Evolutionary conservation across 2,329 filamentous ascomycete species (phyloP), one percentile per base, ranked within the genome.

Genomic region (Cladosporium oxysporum): DNA sequence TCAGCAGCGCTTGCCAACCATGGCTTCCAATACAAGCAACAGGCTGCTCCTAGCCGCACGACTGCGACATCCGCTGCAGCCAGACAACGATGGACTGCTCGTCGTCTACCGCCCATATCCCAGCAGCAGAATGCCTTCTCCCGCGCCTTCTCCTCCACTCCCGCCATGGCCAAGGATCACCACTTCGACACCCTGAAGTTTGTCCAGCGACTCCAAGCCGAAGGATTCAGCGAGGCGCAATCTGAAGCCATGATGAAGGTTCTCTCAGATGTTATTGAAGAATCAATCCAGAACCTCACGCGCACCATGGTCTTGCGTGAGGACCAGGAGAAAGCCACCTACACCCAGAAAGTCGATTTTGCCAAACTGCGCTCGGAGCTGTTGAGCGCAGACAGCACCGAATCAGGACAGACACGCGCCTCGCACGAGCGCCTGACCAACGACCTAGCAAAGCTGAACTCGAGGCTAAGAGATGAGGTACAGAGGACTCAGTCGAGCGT

Each of bases 121-220:
- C 47, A 62, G 47, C 64, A 53, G 12, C 53, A 65, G 16, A 41
- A 63, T 57, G 41, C 57, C 58, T 33, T 28, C 37, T 14, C 21
- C 44, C 75, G 79, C 62, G 63, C 70, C 64, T 94, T 97, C 77
- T 90, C 93, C 77, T 85, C 88, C 41, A 90, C 91, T 0, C 77
- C 86, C 2, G 74, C 80, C 44, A 85, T 82, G 60, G 76, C 78
- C 62, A 87, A 91, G 70, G 93, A 97, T 74, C 95, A 99, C 79
- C 93, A 99, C 79, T 99, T 99, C 77, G 95, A 99, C 79, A 99
- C 95, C 0, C 86, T 99, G 68, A 97, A 97, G 81, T 97, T 99
- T 76, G 93, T 99, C 47, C 92, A 97, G 80, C 86, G 92, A 62
- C 83, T 99, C 49, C 89, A 94, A 78, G 87, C 87, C 71, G 95